These are phyloP conservation scores for Sophora flavescens DNA, from an alignment of 306 rosid species.

Conservation along the genomic window DNA sequence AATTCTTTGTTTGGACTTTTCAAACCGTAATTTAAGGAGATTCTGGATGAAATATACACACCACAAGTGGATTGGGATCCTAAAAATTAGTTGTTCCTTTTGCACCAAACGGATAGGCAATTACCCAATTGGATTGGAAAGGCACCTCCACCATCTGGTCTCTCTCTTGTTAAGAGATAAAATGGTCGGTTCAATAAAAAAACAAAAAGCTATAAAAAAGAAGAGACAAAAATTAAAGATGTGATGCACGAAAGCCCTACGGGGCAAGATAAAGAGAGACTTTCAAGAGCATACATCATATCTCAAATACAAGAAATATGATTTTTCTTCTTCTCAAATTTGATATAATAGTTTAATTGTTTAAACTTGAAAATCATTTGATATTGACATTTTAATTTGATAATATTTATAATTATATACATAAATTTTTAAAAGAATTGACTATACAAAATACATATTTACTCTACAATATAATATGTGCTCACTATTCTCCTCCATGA, in stretches of 20 bases:
- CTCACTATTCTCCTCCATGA: background rate
- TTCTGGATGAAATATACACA: constrained; percentile 41
- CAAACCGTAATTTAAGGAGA: constrained; percentile 49
- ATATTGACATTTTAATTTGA: background rate
- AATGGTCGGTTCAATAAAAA: constrained; percentile 64
- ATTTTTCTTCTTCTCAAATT: background rate
- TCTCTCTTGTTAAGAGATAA: constrained; percentile 40
- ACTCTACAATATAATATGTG: background rate
- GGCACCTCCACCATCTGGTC: constrained; percentile 31
- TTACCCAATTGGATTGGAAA: constrained; percentile 6
- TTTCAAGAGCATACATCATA: background rate
- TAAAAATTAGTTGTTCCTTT: background rate
- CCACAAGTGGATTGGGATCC: constrained; percentile 14
- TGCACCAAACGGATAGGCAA: background rate
- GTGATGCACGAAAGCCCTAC: constrained; percentile 13
- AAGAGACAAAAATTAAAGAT: constrained; percentile 36
- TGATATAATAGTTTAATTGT: background rate
- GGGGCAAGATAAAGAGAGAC: background rate
- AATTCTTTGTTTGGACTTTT: constrained; percentile 40
- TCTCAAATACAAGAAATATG: background rate
- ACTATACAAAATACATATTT: background rate
- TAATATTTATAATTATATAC: background rate
- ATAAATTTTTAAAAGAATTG: background rate
- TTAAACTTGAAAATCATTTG: background rate
- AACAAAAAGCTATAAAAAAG: constrained; percentile 29